Evolutionary conservation across 495 filamentous ascomycete species (phyloP).

Genomic region (Trichoderma virens): DNA sequence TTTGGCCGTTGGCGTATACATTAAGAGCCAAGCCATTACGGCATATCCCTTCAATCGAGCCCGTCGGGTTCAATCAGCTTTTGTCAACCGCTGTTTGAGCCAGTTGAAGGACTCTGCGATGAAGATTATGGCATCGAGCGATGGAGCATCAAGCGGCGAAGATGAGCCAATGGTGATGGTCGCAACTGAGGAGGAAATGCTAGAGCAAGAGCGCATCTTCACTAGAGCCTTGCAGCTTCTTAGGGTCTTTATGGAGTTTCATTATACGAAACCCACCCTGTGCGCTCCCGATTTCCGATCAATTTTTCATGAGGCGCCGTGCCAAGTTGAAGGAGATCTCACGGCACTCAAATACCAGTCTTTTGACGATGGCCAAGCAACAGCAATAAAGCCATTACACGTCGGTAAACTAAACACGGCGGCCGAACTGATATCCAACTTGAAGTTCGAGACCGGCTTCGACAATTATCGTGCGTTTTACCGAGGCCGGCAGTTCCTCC

Average conservation of each 20-base stretch:
- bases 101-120: slow-evolving; percentile 65
- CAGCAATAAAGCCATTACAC: slow-evolving; percentile 47
- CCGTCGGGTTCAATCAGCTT: slow-evolving; percentile 59
- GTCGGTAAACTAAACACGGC: slow-evolving; percentile 66
- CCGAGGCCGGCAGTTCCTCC: slow-evolving; percentile 39
- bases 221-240: slow-evolving; percentile 53
- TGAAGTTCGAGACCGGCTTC: slow-evolving; percentile 62
- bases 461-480: slow-evolving; percentile 53
- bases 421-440: slow-evolving; percentile 53
- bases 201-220: slow-evolving; percentile 52
- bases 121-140: slow-evolving; percentile 43
- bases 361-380: slow-evolving; percentile 51
- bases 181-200: slow-evolving; percentile 32
- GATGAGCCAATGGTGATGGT: slow-evolving; percentile 45
- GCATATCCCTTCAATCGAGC: slow-evolving; percentile 36
- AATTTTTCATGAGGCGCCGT: slow-evolving; percentile 30
- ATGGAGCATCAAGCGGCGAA: slow-evolving; percentile 34
- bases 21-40: slow-evolving; percentile 44
- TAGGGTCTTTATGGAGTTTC: slow-evolving; percentile 36
- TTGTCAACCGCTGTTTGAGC: slow-evolving; percentile 69
- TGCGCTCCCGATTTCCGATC: slow-evolving; percentile 40
- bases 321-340: slow-evolving; percentile 45
- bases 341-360: slow-evolving; percentile 66
- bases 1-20: slow-evolving; percentile 63
- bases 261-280: slow-evolving; percentile 41